Evolutionary conservation across 257 asterid species (phyloP).

Genomic region (Echites panduratus): DNA sequence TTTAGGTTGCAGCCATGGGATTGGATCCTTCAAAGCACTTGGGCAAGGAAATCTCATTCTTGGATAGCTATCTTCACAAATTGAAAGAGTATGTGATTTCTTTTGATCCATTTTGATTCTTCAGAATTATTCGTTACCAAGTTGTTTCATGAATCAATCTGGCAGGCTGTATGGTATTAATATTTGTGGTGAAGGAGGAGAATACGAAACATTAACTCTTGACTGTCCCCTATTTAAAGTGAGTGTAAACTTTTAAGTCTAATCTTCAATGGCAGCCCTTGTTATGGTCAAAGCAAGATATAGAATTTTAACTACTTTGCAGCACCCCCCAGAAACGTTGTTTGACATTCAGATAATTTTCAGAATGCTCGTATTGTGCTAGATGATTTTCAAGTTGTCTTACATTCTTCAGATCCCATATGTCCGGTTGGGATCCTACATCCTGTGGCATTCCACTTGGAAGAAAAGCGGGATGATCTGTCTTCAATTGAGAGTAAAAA

Average conservation of each 20-base stretch:
- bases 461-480: conserved; percentile 38
- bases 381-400: conserved; percentile 70
- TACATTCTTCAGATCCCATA: conserved; percentile 83
- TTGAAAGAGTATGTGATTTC: conserved; percentile 67
- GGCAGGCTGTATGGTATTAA: conserved; percentile 88
- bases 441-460: conserved; percentile 85
- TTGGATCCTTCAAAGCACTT: conserved; percentile 84
- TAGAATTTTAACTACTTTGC: neutral
- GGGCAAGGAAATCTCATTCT: conserved; percentile 66
- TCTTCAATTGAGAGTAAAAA: conserved; percentile 32
- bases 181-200: conserved; percentile 99
- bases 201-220: conserved; percentile 91
- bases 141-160: conserved; percentile 18
- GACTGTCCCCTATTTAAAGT: conserved; percentile 95
- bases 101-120: conserved; percentile 8
- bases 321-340: neutral
- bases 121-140: conserved; percentile 19
- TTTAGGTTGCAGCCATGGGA: conserved; percentile 95
- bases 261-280: conserved; percentile 4
- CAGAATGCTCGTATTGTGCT: conserved; percentile 94
- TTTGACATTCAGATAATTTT: conserved; percentile 30
- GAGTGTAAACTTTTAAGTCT: conserved; percentile 21
- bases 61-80: conserved; percentile 81
- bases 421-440: conserved; percentile 95
- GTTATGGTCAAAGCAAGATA: conserved; percentile 5